Evolutionary conservation across 2,329 filamentous ascomycete genomes (phyloP), one percentile per base, ranked within the genome.

Genomic region (Fusarium sp.): DNA sequence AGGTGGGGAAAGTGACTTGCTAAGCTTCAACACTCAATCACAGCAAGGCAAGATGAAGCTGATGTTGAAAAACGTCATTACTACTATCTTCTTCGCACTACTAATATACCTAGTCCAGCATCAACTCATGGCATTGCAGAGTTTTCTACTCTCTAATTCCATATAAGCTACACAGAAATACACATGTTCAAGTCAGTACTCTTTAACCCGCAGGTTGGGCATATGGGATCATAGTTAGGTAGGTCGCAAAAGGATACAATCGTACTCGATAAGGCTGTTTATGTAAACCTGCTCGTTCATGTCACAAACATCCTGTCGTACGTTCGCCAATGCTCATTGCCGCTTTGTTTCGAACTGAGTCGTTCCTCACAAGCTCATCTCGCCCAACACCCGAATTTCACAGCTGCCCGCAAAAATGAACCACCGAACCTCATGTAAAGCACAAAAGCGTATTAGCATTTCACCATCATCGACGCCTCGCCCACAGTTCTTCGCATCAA

Each of bases 251-350:
- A 62, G 65, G 46, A 27, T 47, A 29, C 34, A 57, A 54, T 61
- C 40, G 24, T 75, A 64, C 63, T 71, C 57, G 41, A 63, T 60
- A 61, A 65, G 57, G 57, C 58, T 61, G 45, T 61, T 66, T 61
- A 62, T 70, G 61, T 67, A 66, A 45, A 66, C 32, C 61, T 57
- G 57, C 41, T 58, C 42, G 55, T 54, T 59, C 44, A 71, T 45
- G 61, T 29, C 20, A 42, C 47, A 61, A 25, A 25, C 52, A 48
- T 67, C 44, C 24, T 45, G 55, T 51, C 40, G 25, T 51, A 57
- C 49, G 51, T 49, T 64, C 54, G 41, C 46, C 47, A 46, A 58
- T 44, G 32, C 24, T 29, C 42, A 32, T 52, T 48, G 37, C 41
- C 49, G 41, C 52, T 49, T 27, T 37, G 34, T 52, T 55, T 59